These are phyloP conservation scores for Tylopilus vinaceipallidus DNA, from an alignment of 768 basidiomycete genomes.

Conservation along the genomic window DNA sequence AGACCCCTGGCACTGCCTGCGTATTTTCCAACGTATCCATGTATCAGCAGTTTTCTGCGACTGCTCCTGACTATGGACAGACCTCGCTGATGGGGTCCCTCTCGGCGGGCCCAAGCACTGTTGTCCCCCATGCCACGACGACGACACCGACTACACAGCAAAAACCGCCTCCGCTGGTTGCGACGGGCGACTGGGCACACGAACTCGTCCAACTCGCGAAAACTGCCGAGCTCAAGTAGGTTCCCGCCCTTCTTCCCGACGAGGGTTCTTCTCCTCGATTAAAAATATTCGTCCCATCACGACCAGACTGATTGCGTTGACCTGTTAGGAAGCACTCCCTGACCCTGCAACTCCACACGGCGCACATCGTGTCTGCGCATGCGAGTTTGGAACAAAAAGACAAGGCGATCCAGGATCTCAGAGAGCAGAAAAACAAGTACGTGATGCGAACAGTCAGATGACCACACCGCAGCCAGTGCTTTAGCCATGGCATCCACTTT, in stretches of 20 bases:
- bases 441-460: constrained; percentile 24
- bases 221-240: constrained; percentile 86
- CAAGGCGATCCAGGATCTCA: constrained; percentile 75
- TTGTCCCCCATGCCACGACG: constrained; percentile 32
- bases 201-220: constrained; percentile 84
- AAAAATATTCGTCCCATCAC: not conserved
- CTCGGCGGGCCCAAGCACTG: constrained; percentile 33
- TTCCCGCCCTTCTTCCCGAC: constrained; percentile 13
- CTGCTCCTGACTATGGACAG: constrained; percentile 35
- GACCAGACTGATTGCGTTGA: constrained; percentile 10
- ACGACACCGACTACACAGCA: constrained; percentile 20
- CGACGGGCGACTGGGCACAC: constrained; percentile 84
- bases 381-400: constrained; percentile 75
- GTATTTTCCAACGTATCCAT: constrained; percentile 29
- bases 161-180: constrained; percentile 55
- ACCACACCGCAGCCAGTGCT: not conserved
- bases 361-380: constrained; percentile 83
- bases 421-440: constrained; percentile 83
- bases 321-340: constrained; percentile 72
- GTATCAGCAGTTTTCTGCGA: constrained; percentile 36
- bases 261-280: constrained; percentile 1
- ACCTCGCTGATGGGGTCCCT: constrained; percentile 31
- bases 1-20: constrained; percentile 31
- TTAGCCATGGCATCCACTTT: not conserved
- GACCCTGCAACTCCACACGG: constrained; percentile 81